A percentile compares a stretch with the other conserved stretches of the same genome.
Conservation (phyloP, 129 eudicot species). For the Flaveria trinervia region DNA sequence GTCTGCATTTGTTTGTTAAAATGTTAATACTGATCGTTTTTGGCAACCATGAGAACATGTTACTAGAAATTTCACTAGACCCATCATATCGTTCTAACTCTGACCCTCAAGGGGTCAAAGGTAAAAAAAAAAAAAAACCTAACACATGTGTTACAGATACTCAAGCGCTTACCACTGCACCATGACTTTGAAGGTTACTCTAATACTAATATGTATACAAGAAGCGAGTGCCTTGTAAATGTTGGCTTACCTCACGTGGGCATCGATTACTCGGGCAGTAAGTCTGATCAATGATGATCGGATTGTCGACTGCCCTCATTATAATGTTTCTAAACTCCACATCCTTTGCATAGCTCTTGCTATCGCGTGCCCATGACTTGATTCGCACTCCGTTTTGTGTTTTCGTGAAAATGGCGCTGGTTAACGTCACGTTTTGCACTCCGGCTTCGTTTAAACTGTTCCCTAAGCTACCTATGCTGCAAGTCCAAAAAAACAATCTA, state of each 20-base stretch:
- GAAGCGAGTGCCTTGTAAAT: not conserved
- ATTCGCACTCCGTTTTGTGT: constrained; percentile 79
- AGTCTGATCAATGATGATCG: constrained; percentile 74
- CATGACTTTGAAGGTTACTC: no score
- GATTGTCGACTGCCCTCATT: constrained; percentile 70
- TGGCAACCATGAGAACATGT: no score
- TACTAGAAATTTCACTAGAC: no score
- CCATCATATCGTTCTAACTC: no score
- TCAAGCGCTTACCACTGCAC: no score
- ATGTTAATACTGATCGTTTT: not conserved
- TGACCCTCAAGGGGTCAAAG: no score
- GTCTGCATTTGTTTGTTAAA: constrained; percentile 32
- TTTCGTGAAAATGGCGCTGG: constrained; percentile 49
- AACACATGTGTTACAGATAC: no score
- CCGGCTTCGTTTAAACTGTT: constrained; percentile 61
- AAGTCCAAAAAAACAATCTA: not conserved
- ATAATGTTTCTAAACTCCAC: constrained; percentile 51
- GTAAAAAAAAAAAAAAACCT: no score
- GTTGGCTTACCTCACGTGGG: constrained; percentile 44
- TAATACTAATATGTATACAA: not conserved
- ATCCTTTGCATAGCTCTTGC: constrained; percentile 56
- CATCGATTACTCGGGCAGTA: constrained; percentile 69
- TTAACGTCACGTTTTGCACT: constrained; percentile 64
- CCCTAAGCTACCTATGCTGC: constrained; percentile 82
- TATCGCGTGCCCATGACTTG: constrained; percentile 89